phyloP scores from a whole-genome alignment of 2,329 filamentous ascomycete genomes.

The Trichothecium roseum region DNA sequence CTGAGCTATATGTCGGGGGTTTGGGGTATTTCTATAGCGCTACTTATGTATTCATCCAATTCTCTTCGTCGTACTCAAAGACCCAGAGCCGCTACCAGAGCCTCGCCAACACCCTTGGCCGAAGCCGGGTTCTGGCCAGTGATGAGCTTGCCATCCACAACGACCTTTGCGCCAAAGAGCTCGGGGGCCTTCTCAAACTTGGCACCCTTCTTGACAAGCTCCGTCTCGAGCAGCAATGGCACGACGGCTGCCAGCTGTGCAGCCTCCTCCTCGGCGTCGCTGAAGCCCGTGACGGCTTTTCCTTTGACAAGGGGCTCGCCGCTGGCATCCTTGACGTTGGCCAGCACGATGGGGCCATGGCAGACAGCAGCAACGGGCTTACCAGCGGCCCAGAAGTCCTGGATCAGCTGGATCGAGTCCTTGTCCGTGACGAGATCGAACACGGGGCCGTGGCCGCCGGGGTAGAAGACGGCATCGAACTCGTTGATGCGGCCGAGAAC shows the following conservation, averaged over 20 bases:
- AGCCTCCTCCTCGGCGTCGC: conserved; percentile 45
- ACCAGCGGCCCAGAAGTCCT: conserved; percentile 48
- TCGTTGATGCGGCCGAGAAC: conserved; percentile 46
- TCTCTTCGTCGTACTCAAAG: no score
- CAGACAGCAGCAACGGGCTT: conserved; percentile 59
- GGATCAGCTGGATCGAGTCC: conserved; percentile 47
- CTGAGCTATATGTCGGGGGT: no score
- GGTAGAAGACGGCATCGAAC: conserved; percentile 52
- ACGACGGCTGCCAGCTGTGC: conserved; percentile 37
- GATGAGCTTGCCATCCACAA: conserved; percentile 40
- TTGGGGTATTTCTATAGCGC: no score
- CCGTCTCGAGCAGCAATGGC: conserved; percentile 49
- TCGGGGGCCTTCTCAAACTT: conserved; percentile 44
- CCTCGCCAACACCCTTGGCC: conserved; percentile 39
- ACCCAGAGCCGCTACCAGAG: conserved; percentile 34
- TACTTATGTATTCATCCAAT: no score
- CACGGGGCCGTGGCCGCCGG: conserved; percentile 54
- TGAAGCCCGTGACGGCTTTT: conserved; percentile 50
- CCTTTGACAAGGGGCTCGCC: conserved; percentile 45
- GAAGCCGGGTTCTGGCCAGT: conserved; percentile 50
- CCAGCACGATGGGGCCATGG: conserved; percentile 56
- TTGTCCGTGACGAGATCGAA: conserved; percentile 52
- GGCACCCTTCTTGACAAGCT: conserved; percentile 40
- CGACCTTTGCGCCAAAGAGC: conserved; percentile 37
- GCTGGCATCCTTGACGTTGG: conserved; percentile 39